A percentile compares a stretch with the other conserved stretches of the same genome.
Conservation (phyloP, 441 rosid genomes). For the Arabidopsis hybrid region DNA sequence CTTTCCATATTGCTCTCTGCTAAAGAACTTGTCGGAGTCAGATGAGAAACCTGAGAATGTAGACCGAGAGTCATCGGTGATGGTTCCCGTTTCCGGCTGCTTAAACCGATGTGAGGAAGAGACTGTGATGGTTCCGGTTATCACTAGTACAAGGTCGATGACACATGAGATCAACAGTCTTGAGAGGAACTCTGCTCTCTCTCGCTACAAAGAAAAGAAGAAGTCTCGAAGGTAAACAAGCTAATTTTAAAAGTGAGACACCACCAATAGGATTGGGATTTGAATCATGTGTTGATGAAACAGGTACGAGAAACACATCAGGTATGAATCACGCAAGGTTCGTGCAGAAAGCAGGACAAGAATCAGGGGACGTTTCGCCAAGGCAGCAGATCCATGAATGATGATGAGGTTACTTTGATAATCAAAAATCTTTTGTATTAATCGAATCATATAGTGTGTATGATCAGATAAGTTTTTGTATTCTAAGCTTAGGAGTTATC, state of each 20-base stretch:
- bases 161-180: constrained; percentile 70
- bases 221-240: constrained; percentile 77
- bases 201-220: constrained; percentile 92
- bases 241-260: not conserved
- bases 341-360: constrained; percentile 92
- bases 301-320: constrained; percentile 77
- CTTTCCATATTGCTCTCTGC: constrained; percentile 39
- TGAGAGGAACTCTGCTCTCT: constrained; percentile 85
- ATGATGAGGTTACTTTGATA: constrained; percentile 21
- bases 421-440: not conserved
- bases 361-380: constrained; percentile 90
- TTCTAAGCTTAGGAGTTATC: not conserved
- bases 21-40: constrained; percentile 42
- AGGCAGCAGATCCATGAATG: constrained; percentile 52
- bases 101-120: constrained; percentile 35
- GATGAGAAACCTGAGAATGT: constrained; percentile 46
- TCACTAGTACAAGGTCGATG: constrained; percentile 21
- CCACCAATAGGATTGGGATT: not conserved
- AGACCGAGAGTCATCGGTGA: constrained; percentile 27
- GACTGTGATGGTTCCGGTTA: constrained; percentile 34
- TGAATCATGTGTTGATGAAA: not conserved
- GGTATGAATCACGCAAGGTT: constrained; percentile 84
- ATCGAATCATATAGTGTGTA: not conserved
- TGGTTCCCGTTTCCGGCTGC: not conserved
- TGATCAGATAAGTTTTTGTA: not conserved